These are phyloP conservation scores for Cochlearia excelsa DNA, from an alignment of 345 rosid species.

Conservation along the genomic window DNA sequence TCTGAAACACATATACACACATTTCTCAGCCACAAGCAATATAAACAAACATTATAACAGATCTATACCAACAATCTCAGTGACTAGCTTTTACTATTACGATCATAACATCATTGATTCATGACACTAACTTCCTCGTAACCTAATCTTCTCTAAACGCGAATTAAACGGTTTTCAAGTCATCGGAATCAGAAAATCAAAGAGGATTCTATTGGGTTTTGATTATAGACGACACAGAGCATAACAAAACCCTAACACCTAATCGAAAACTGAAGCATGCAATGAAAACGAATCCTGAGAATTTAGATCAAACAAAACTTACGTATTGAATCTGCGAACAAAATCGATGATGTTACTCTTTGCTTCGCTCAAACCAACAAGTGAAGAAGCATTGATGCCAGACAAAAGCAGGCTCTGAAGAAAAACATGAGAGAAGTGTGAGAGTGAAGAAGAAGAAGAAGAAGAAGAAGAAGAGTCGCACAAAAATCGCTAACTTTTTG, in stretches of 20 bases:
- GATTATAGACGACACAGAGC: constrained; percentile 1
- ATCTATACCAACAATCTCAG: not conserved
- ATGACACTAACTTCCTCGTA: not conserved
- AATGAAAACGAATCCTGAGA: not conserved
- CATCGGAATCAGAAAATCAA: not conserved
- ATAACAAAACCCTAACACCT: constrained; percentile 29
- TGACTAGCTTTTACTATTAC: not conserved
- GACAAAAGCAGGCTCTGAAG: not conserved
- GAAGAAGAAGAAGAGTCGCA: too few species aligned
- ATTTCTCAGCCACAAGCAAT: not conserved
- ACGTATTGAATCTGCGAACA: not conserved
- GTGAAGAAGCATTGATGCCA: constrained; percentile 11
- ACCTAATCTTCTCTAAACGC: not conserved
- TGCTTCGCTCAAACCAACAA: constrained; percentile 14
- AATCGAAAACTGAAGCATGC: constrained; percentile 6
- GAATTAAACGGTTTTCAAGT: not conserved
- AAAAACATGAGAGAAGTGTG: not conserved
- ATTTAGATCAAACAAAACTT: not conserved
- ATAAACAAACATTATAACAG: not conserved
- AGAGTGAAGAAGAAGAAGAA: constrained; percentile 17
- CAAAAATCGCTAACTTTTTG: too few species aligned
- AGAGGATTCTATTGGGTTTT: not conserved
- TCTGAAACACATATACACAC: constrained; percentile 14
- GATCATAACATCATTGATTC: not conserved
- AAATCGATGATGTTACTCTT: not conserved